Evolutionary conservation across 192 early-diverging fungal genomes (phyloP).

Genomic region (Martensiomyces pterosporus): DNA sequence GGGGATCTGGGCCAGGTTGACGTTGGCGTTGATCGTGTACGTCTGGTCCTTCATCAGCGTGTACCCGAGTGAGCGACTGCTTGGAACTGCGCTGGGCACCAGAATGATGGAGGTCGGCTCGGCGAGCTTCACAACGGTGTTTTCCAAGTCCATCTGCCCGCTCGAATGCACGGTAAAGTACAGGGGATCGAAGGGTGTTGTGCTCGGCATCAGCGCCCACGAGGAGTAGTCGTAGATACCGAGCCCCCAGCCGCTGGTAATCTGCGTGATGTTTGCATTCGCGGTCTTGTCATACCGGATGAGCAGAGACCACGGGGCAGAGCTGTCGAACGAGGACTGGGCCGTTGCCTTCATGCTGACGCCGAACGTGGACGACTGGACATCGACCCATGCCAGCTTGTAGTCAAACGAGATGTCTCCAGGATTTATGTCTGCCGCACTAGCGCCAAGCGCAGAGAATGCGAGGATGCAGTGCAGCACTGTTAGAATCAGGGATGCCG

Average conservation of each 20-base stretch:
- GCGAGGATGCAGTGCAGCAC: background rate
- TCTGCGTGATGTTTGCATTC: slow-evolving; percentile 27
- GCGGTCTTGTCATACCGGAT: slow-evolving; percentile 30
- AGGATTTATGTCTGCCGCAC: slow-evolving; percentile 12
- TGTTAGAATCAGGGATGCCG: slow-evolving; percentile 2
- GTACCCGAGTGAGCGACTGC: slow-evolving; percentile 8
- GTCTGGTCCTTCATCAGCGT: slow-evolving; percentile 13
- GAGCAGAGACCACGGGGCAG: slow-evolving; percentile 30
- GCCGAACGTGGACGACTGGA: slow-evolving; percentile 33
- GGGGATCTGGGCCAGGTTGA: slow-evolving; percentile 37
- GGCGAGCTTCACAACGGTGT: slow-evolving; percentile 23
- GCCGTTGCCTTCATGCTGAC: slow-evolving; percentile 21
- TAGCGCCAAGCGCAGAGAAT: slow-evolving; percentile 2
- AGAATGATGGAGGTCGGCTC: slow-evolving; percentile 21
- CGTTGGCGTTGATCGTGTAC: slow-evolving; percentile 25
- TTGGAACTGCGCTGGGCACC: slow-evolving; percentile 8
- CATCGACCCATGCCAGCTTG: slow-evolving; percentile 37
- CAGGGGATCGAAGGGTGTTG: slow-evolving; percentile 15
- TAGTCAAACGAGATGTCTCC: slow-evolving; percentile 38
- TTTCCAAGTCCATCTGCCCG: slow-evolving; percentile 33
- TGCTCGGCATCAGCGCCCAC: slow-evolving; percentile 34
- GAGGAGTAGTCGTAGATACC: slow-evolving; percentile 36
- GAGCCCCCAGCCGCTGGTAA: slow-evolving; percentile 33
- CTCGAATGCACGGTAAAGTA: slow-evolving; percentile 30
- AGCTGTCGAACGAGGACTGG: slow-evolving; percentile 11